Evolutionary conservation across 2,329 filamentous ascomycete species (phyloP).

Genomic region (Setomelanomma holmii): DNA sequence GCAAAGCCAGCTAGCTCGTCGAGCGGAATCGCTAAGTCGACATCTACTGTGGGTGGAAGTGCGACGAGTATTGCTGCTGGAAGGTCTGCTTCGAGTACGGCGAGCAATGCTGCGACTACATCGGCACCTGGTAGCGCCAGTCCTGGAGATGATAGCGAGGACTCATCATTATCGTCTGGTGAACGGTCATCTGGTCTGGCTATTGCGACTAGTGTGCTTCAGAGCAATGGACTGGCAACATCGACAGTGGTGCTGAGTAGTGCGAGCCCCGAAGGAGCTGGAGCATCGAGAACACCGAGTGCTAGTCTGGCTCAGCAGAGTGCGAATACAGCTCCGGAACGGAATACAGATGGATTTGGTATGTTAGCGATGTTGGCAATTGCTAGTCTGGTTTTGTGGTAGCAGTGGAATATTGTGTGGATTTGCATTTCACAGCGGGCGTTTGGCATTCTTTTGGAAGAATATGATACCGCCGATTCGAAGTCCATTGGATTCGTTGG

Average conservation of each 20-base stretch:
- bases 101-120: slow-evolving; percentile 1
- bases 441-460: background rate
- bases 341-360: background rate
- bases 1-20: slow-evolving; percentile 5
- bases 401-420: too few relatives aligned
- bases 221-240: slow-evolving; percentile 2
- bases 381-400: slow-evolving; percentile 5
- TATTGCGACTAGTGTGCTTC: background rate
- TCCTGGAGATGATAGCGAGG: background rate
- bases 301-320: slow-evolving; percentile 16
- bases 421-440: background rate
- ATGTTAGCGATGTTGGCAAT: slow-evolving; percentile 3
- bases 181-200: slow-evolving; percentile 1
- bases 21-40: background rate
- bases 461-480: too few relatives aligned
- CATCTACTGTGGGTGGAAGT: background rate
- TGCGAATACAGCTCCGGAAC: slow-evolving; percentile 15
- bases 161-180: background rate
- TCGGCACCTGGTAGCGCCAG: background rate
- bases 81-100: background rate
- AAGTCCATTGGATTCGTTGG: background rate
- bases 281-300: slow-evolving; percentile 5
- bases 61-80: background rate
- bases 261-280: slow-evolving; percentile 2
- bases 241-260: slow-evolving; percentile 9